Conservation (phyloP, 1,284 basidiomycete species). For the Clitocybe nebularis region DNA sequence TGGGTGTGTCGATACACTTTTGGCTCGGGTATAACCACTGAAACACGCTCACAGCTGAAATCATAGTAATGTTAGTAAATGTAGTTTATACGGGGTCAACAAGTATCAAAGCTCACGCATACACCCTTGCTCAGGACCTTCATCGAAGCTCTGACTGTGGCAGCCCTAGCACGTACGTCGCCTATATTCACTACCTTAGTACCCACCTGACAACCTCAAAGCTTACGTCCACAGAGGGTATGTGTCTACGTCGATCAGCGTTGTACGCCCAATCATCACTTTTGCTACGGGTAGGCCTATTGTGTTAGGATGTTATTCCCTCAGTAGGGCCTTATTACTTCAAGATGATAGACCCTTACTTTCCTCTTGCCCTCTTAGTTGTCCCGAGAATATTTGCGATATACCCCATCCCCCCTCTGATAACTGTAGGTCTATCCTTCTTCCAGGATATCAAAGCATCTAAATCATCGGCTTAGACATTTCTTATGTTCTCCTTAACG, state of each 20-base stretch:
- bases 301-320: background rate
- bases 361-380: background rate
- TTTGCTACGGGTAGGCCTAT: background rate
- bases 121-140: background rate
- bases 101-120: background rate
- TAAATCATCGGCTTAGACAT: constrained; percentile 1
- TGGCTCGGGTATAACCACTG: background rate
- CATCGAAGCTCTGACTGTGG: background rate
- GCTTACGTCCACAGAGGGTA: constrained; percentile 2
- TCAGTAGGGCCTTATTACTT: background rate
- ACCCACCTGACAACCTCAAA: background rate
- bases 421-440: background rate
- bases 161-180: background rate
- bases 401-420: background rate
- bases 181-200: background rate
- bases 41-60: background rate
- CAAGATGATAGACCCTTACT: background rate
- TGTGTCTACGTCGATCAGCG: background rate
- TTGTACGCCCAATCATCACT: background rate
- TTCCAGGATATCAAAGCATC: background rate
- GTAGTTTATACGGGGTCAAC: background rate
- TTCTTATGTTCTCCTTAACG: constrained; percentile 1
- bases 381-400: background rate
- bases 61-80: background rate
- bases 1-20: background rate